Conservation (phyloP, 164 flowering plant species). For the Kingdonia uniflora region DNA sequence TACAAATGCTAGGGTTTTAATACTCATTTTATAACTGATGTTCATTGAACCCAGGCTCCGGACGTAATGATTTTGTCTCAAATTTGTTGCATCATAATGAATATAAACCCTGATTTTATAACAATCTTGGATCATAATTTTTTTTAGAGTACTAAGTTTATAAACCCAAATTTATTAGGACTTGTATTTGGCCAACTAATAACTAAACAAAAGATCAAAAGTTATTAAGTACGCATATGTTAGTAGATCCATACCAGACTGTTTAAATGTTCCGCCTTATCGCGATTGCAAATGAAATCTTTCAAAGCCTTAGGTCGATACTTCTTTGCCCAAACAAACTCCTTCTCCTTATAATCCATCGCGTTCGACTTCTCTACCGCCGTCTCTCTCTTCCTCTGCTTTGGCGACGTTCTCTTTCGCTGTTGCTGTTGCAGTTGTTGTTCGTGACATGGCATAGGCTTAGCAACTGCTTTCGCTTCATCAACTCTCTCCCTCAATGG, state of each 20-base stretch:
- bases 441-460: background rate
- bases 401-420: background rate
- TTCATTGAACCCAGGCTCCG: too few species aligned
- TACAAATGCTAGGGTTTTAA: too few species aligned
- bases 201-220: too few species aligned
- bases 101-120: too few species aligned
- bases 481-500: slow-evolving; percentile 54
- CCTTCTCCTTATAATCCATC: background rate
- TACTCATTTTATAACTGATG: too few species aligned
- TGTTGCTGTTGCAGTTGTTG: background rate
- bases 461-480: background rate
- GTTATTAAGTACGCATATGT: too few species aligned
- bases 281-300: slow-evolving; percentile 52
- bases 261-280: slow-evolving; percentile 27
- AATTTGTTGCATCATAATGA: background rate
- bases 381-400: background rate
- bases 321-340: slow-evolving; percentile 41
- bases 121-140: too few species aligned
- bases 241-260: slow-evolving; percentile 21
- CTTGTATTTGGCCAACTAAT: too few species aligned
- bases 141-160: too few species aligned
- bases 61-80: background rate
- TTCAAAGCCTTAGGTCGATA: slow-evolving; percentile 33
- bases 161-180: too few species aligned
- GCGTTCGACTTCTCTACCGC: background rate